Conservation (phyloP, 148 eudicot species). For the Nepenthes mirabilis region DNA sequence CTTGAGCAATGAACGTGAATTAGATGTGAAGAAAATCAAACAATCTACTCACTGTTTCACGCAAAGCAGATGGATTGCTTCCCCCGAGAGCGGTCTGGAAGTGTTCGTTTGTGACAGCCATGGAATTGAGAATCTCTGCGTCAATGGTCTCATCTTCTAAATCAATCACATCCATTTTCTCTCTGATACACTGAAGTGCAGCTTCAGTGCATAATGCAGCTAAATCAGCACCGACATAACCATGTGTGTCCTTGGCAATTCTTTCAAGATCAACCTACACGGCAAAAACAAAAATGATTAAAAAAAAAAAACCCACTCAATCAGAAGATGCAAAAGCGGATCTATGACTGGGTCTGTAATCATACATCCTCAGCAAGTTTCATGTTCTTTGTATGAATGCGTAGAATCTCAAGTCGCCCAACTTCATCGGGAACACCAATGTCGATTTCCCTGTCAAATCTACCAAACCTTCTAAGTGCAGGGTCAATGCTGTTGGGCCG, state of each 20-base stretch:
- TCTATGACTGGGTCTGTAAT: neutral
- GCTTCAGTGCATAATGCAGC: conserved; percentile 91
- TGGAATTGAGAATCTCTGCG: conserved; percentile 82
- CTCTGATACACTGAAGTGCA: conserved; percentile 86
- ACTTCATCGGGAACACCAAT: conserved; percentile 93
- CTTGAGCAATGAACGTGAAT: neutral
- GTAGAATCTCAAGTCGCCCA: conserved; percentile 83
- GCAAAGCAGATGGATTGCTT: conserved; percentile 88
- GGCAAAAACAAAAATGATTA: neutral
- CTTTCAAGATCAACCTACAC: conserved; percentile 73
- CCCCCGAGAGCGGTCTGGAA: conserved; percentile 80
- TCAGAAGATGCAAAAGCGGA: neutral
- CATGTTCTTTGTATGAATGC: conserved; percentile 90
- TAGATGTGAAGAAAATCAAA: neutral
- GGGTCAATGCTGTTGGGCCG: conserved; percentile 94
- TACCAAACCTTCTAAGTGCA: conserved; percentile 77
- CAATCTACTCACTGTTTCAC: conserved; percentile 62
- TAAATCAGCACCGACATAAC: conserved; percentile 80
- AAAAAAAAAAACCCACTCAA: neutral
- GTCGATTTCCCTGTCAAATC: conserved; percentile 88
- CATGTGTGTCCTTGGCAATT: conserved; percentile 81
- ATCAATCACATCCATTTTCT: conserved; percentile 93
- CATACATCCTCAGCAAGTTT: conserved; percentile 85
- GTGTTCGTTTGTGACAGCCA: conserved; percentile 89
- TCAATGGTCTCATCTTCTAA: conserved; percentile 79